These are phyloP conservation scores for Conticribra weissflogii DNA, from an alignment of 108 stramenopile species.

Conservation along the genomic window DNA sequence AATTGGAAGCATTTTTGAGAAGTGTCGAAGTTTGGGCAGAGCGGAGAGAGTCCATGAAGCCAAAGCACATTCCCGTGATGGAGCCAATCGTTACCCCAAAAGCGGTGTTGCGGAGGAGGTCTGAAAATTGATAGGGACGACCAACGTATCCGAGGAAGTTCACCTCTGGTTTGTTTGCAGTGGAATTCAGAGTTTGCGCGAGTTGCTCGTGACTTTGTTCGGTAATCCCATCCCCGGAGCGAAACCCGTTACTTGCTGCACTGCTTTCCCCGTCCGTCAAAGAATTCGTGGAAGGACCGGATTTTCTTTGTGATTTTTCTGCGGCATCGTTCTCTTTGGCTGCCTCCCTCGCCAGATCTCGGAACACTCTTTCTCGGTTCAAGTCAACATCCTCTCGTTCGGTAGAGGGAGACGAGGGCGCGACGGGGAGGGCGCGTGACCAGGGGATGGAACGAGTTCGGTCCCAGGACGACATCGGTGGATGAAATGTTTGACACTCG, in stretches of 20 bases:
- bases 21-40: slow-evolving; percentile 62
- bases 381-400: slow-evolving; percentile 50
- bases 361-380: slow-evolving; percentile 67
- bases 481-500: too few relatives aligned
- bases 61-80: slow-evolving; percentile 86
- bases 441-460: slow-evolving; percentile 80
- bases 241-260: slow-evolving; percentile 15
- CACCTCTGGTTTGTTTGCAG: slow-evolving; percentile 4
- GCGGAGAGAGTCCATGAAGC: slow-evolving; percentile 89
- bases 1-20: slow-evolving; percentile 68
- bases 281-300: too few relatives aligned
- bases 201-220: background rate
- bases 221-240: slow-evolving; percentile 1
- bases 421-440: slow-evolving; percentile 52
- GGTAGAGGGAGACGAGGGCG: slow-evolving; percentile 32
- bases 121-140: slow-evolving; percentile 60
- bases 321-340: slow-evolving; percentile 43
- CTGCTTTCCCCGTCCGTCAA: background rate
- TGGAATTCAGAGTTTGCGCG: too few relatives aligned
- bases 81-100: slow-evolving; percentile 82
- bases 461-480: slow-evolving; percentile 93
- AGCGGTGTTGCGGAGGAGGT: slow-evolving; percentile 66
- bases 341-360: slow-evolving; percentile 71
- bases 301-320: slow-evolving; percentile 7
- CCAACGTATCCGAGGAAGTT: slow-evolving; percentile 37